phyloP scores from a whole-genome alignment of 495 filamentous ascomycete species.

The Neurospora sp. region DNA sequence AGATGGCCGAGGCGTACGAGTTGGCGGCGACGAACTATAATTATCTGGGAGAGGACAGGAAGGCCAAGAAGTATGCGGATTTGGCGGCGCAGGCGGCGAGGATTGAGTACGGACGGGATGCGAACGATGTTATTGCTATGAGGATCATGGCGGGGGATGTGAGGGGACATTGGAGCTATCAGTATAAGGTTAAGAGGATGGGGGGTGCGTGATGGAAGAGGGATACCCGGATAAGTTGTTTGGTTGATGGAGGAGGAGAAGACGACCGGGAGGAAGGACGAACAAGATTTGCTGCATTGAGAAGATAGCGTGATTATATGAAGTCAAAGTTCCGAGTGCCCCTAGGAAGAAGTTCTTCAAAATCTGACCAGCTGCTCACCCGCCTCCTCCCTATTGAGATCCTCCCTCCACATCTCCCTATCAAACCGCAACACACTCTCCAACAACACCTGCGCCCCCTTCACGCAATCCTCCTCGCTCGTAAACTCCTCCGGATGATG shows the following conservation, averaged over 20 bases:
- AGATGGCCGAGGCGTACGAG: slow-evolving; percentile 24
- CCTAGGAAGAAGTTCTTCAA: too few species aligned
- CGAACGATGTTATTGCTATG: slow-evolving; percentile 16
- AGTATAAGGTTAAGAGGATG: slow-evolving; percentile 8
- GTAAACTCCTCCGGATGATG: slow-evolving; percentile 41
- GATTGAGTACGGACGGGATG: slow-evolving; percentile 17
- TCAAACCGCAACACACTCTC: slow-evolving; percentile 31
- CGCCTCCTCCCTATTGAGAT: neutral
- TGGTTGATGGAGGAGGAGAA: neutral
- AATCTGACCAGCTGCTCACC: neutral
- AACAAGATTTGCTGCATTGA: too few species aligned
- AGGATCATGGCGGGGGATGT: slow-evolving; percentile 12
- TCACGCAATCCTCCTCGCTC: slow-evolving; percentile 30
- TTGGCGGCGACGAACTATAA: slow-evolving; percentile 32
- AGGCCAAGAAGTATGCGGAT: slow-evolving; percentile 19
- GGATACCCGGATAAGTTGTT: neutral
- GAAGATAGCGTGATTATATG: neutral
- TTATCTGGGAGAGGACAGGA: slow-evolving; percentile 15
- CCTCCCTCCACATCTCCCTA: neutral
- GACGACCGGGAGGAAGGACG: too few species aligned
- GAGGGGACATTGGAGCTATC: slow-evolving; percentile 14
- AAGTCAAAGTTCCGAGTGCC: too few species aligned
- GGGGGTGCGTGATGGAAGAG: slow-evolving; percentile 19
- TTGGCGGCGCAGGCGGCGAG: slow-evolving; percentile 19
- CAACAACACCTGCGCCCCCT: slow-evolving; percentile 27